Base-by-base conservation (phyloP, 192 early-diverging fungal genomes). In the Spinellus fusiger region DNA sequence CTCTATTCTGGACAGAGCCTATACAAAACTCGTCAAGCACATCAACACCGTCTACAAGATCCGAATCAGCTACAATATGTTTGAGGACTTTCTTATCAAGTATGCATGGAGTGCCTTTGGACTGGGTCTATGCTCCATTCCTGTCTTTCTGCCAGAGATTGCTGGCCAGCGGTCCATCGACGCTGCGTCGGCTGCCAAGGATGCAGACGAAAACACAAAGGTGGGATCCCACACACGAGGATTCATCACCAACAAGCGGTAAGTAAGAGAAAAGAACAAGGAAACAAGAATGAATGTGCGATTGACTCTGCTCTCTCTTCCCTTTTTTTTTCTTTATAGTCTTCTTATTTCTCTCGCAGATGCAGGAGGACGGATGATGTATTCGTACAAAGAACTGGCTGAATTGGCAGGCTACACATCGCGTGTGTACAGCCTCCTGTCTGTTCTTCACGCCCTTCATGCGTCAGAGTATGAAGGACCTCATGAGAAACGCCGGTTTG, bases 291-390 rank as follows among this genome's bases (percentile, higher is more conserved):
- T 44, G 27, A 46, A 4, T 33, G 10, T 5, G 9, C 5, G 29
- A 5, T 13, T 33, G 22, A 38, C 22, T 9, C 27, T 46, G 48
- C 0, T 50, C 5, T 59, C n/a, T 18, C 4, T 51, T 57, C 65
- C 25, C 51, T 53, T 54, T 76, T 27, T 74, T 68, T 71, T 73
- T 78, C 66, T 63, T 77, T 34, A 79, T 76, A 56, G 76, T 78
- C 40, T 77, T 74, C 46, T 98, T 82, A 78, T 98, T 63, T 88
- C 88, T 22, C 72, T 92, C 33, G 87, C 92, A 5, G 95, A 98
- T 68, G 95, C 95, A 22, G 90, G 90, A 73, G 95, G 95, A 26
- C 87, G 95, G 62, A 85, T 96, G 79, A 98, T 98, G 91, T 94
- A 93, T 71, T 90, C 93, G 28, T 93, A 92, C 78, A 95, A 95